Evolutionary conservation across 2,329 filamentous ascomycete genomes (phyloP).

Genomic region (Xylariaceae sp.): DNA sequence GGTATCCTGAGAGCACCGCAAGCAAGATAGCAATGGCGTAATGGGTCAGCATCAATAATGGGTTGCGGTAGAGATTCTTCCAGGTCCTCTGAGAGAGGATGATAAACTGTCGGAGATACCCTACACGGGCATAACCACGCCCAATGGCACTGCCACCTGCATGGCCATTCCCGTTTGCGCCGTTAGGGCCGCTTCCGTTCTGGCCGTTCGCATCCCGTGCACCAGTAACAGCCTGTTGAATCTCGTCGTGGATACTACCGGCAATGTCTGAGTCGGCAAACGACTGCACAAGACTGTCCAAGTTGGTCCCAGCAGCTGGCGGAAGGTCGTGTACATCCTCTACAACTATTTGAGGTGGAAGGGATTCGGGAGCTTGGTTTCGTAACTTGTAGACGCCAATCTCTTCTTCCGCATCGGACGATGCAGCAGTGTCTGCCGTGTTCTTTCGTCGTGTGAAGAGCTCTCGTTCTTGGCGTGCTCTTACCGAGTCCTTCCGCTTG

Average conservation of each 20-base stretch:
- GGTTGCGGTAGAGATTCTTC: constrained; percentile 96
- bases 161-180: constrained; percentile 41
- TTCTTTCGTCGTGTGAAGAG: constrained; percentile 81
- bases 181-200: constrained; percentile 44
- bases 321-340: constrained; percentile 67
- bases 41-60: constrained; percentile 96
- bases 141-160: constrained; percentile 51
- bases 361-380: constrained; percentile 35
- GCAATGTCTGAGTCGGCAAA: constrained; percentile 79
- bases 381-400: constrained; percentile 48
- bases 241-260: constrained; percentile 69
- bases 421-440: constrained; percentile 57
- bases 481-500: constrained; percentile 76
- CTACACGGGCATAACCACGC: constrained; percentile 76
- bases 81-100: constrained; percentile 90
- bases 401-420: constrained; percentile 52
- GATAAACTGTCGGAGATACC: constrained; percentile 75
- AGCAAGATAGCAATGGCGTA: constrained; percentile 95
- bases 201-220: constrained; percentile 65
- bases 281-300: constrained; percentile 74
- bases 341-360: constrained; percentile 54
- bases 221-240: constrained; percentile 60
- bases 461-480: constrained; percentile 80
- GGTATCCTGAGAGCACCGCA: constrained; percentile 87
- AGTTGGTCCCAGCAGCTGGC: constrained; percentile 65